Evolutionary conservation across 768 basidiomycete species (phyloP).

Genomic region (Lactifluus volemus): DNA sequence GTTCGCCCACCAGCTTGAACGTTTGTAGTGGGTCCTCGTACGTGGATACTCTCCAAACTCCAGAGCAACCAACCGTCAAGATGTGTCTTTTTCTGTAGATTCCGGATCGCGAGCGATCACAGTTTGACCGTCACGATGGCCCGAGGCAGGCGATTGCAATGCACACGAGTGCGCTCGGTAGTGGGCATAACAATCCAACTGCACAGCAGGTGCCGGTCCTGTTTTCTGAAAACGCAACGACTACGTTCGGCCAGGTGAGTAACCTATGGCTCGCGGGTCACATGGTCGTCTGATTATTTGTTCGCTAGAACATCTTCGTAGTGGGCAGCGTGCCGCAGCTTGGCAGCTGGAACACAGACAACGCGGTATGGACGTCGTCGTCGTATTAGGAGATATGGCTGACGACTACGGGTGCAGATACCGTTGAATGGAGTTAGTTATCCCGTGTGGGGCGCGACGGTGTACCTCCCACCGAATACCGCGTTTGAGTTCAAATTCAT

Average conservation of each 20-base stretch:
- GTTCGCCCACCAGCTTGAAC: slow-evolving; percentile 29
- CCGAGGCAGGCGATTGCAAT: slow-evolving; percentile 23
- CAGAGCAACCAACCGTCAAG: neutral
- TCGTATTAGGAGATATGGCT: too few relatives aligned
- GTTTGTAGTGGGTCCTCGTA: slow-evolving; percentile 45
- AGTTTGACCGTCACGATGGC: slow-evolving; percentile 21
- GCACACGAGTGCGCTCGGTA: slow-evolving; percentile 18
- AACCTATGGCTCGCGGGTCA: neutral
- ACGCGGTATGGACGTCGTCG: too few relatives aligned
- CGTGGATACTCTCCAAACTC: neutral
- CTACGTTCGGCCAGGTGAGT: slow-evolving; percentile 47
- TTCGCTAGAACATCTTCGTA: slow-evolving; percentile 47
- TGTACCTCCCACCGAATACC: too few relatives aligned
- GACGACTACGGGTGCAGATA: too few relatives aligned
- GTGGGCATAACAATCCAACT: neutral
- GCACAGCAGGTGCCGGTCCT: slow-evolving; percentile 5
- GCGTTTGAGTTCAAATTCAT: slow-evolving; percentile 31
- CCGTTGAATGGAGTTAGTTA: too few relatives aligned
- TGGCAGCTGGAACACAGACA: slow-evolving; percentile 39
- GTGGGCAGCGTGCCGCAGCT: slow-evolving; percentile 49
- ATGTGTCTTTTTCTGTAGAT: slow-evolving; percentile 13
- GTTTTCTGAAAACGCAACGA: slow-evolving; percentile 48
- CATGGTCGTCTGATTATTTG: neutral
- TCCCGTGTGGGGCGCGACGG: too few relatives aligned
- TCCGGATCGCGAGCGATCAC: slow-evolving; percentile 9